A percentile compares a stretch with the other conserved stretches of the same genome.
Conservation (phyloP, 2,329 filamentous ascomycete genomes). For the Aspergillus ochraceoroseus region DNA sequence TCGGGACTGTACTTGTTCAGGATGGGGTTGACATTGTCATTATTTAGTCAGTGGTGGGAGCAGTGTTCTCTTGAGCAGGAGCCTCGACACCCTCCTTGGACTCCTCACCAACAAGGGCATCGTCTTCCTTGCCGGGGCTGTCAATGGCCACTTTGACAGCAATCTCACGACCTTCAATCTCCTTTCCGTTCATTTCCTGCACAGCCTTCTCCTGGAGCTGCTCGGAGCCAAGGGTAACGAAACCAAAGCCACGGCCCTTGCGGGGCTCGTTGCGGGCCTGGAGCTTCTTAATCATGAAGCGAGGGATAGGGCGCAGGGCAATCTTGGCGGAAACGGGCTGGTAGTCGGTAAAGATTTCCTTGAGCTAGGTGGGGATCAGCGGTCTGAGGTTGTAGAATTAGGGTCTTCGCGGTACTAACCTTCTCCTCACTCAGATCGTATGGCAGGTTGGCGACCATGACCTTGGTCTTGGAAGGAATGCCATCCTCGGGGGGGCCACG, state of each 20-base stretch:
- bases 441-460: conserved; percentile 99
- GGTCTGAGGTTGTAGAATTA: conserved; percentile 7
- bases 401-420: conserved; percentile 51
- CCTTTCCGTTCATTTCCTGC: conserved; percentile 97
- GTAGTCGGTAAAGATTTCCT: conserved; percentile 93
- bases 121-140: conserved; percentile 97
- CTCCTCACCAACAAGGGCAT: conserved; percentile 53
- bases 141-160: conserved; percentile 99
- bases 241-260: conserved; percentile 98
- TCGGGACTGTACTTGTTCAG: conserved; percentile 16
- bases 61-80: conserved; percentile 40
- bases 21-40: conserved; percentile 25
- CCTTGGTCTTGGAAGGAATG: conserved; percentile 98
- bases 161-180: conserved; percentile 97
- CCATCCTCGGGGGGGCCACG: conserved; percentile 96
- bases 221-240: conserved; percentile 92
- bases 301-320: conserved; percentile 93
- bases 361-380: conserved; percentile 61
- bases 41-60: conserved; percentile 37
- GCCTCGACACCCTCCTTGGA: conserved; percentile 39
- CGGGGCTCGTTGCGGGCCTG: conserved; percentile 95
- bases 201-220: conserved; percentile 97
- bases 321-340: conserved; percentile 95
- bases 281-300: conserved; percentile 99
- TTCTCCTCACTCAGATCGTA: conserved; percentile 98